Base-by-base conservation (phyloP, 306 rosid genomes). In the Styphnolobium japonicum region DNA sequence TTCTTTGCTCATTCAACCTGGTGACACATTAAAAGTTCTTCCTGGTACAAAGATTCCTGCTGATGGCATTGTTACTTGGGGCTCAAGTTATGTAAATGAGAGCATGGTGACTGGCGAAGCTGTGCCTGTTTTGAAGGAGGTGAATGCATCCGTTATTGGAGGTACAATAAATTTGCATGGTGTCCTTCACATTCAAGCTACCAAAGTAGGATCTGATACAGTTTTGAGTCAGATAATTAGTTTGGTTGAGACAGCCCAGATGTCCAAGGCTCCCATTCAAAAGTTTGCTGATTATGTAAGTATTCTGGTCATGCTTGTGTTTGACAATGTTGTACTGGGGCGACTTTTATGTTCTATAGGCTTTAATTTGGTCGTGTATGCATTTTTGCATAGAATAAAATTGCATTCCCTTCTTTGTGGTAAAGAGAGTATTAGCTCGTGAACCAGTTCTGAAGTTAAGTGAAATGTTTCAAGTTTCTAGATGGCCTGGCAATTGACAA, bases 261-360 rank as follows among this genome's bases (percentile, higher is more conserved):
- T 93, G 98, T 91, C 97, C 58, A 93, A 93, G 85, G 98, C 98
- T 36, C 98, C 98, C 45, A 93, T 93, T 72, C 98, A 93, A 90
- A 93, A 93, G 86, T 93, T 93, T 89, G 98, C 98, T 37, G 98
- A 93, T 74, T 93, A 85, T 82, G 98, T 93, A 86, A 91, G 98
- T 85, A 70, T 74, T 76, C 23, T 61, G 43, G 75, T 66, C 16
- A 1, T 81, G 68, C 78, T 57, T 73, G 43, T 18, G 80, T 39
- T 55, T 62, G 23, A 83, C 34, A 55, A 15, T 16, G 6, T 67
- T 46, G 19, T 58, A 46, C 21, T 62, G 43, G 43, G 43, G 14
- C 49, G 73, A 55, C 43, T 76, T 43, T 1, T 61, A 18, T 60
- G 65, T 15, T 42, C 21, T 40, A 12, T 39, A 25, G 29, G 15